Conservation (phyloP, 495 filamentous ascomycete species). For the Trichocladium antarcticum region DNA sequence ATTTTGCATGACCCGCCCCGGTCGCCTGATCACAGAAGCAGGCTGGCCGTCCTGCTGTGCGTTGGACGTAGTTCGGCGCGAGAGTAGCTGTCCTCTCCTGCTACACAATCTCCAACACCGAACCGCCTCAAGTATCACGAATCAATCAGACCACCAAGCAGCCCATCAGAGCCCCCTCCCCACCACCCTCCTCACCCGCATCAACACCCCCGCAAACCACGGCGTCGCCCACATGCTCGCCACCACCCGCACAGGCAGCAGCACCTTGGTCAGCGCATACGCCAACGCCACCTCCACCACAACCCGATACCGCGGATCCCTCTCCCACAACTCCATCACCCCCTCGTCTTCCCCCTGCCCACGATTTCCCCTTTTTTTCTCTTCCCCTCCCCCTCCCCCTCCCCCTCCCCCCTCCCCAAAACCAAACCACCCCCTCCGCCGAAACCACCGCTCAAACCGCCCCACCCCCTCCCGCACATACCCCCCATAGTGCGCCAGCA, state of each 20-base stretch:
- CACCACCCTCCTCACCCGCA: conserved; percentile 1
- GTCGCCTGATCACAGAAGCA: no score
- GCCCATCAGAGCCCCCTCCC: neutral
- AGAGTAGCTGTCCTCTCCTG: no score
- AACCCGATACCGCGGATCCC: conserved; percentile 40
- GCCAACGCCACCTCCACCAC: conserved; percentile 69
- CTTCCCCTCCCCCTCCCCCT: conserved; percentile 5
- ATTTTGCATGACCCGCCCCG: conserved; percentile 8
- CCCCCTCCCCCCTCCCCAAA: conserved; percentile 19
- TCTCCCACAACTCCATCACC: conserved; percentile 20
- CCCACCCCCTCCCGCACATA: conserved; percentile 36
- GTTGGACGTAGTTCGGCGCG: no score
- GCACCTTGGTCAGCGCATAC: conserved; percentile 75
- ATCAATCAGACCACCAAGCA: neutral
- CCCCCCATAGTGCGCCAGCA: conserved; percentile 29
- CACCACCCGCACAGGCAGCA: conserved; percentile 64
- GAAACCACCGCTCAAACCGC: conserved; percentile 36
- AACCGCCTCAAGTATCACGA: neutral
- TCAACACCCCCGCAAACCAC: conserved; percentile 71
- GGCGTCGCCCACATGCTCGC: conserved; percentile 80
- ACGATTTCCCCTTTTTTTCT: conserved; percentile 9
- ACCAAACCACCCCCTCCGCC: conserved; percentile 40
- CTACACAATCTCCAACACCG: no score
- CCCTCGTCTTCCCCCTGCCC: conserved; percentile 3
- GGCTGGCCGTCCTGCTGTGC: no score